phyloP scores from a whole-genome alignment of 306 rosid species.

The Canavalia gladiata region DNA sequence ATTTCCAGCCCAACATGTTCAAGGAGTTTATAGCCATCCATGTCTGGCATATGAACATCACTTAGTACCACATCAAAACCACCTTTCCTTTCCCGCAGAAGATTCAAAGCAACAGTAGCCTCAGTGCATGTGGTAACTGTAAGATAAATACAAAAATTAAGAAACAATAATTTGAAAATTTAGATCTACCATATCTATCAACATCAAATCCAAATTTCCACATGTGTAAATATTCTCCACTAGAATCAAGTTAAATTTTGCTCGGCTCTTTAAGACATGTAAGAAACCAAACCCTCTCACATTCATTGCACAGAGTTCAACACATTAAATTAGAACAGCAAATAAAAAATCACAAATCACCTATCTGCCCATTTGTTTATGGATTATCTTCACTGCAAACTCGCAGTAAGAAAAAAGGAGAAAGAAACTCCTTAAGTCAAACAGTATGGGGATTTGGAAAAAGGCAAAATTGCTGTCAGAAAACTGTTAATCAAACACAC shows the following conservation, averaged over 20 bases:
- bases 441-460: background rate
- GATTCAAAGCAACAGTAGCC: slow-evolving; percentile 76
- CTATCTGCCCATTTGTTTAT: background rate
- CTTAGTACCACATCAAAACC: slow-evolving; percentile 80
- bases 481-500: background rate
- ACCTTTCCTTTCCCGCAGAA: slow-evolving; percentile 75
- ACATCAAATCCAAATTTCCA: slow-evolving; percentile 16
- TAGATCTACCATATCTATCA: slow-evolving; percentile 22
- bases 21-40: slow-evolving; percentile 84
- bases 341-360: background rate
- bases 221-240: background rate
- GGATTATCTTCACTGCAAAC: background rate
- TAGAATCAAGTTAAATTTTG: background rate
- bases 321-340: background rate
- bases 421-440: background rate
- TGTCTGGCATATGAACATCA: slow-evolving; percentile 88
- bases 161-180: background rate
- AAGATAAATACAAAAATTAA: slow-evolving; percentile 29
- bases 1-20: slow-evolving; percentile 80
- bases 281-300: background rate
- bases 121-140: slow-evolving; percentile 72
- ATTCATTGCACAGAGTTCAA: slow-evolving; percentile 1
- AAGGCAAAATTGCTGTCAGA: background rate
- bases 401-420: background rate
- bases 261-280: slow-evolving; percentile 12